Base-by-base conservation (phyloP, 1,284 basidiomycete genomes). In the Violaceomyces palustris region DNA sequence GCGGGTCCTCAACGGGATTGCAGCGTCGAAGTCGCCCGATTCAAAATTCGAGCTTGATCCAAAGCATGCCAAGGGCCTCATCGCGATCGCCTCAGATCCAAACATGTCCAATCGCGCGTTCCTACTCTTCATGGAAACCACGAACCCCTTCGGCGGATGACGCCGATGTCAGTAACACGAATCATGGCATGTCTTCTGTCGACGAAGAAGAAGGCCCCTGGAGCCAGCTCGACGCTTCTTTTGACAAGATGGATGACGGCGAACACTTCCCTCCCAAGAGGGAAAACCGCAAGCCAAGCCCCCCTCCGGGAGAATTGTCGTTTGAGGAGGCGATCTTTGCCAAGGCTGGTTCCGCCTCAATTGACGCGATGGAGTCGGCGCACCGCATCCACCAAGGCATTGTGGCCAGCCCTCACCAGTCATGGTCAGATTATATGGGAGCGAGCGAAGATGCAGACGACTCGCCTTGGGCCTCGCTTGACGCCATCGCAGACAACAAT, bases 391-490 rank as follows among this genome's bases (percentile, higher is more conserved):
- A 37, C 32, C n/a, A 35, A 27, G 6, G 29, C 47, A 3, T 7
- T 50, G 12, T 42, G 41, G 4, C 43, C 41, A 2, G 43, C 22
- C 4, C 15, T 6, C 33, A 29, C 15, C 31, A 35, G 43, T 32
- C 43, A 17, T 66, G 64, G 64, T 59, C 55, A 1, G 45, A 52
- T 15, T 62, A 64, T 45, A 64, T 66, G 64, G 49, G 54, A 10
- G 29, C 19, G 5, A 42, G 31, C 6, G 28, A 24, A 5, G 41
- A 37, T n/a, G 49, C 37, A 0, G 61, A 56, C 31, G 60, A 65
- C 23, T 60, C 56, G 35, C 63, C 63, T 6, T 66, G 63, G 63
- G 52, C 61, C 17, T 56, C 51, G 9, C 35, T 66, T 1, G 63
- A 66, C 25, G 63, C 61, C 3, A 51, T 66, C 24, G 63, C 50